Base-by-base conservation (phyloP, 2,329 filamentous ascomycete species). In the Rhinocladiella mackenziei region DNA sequence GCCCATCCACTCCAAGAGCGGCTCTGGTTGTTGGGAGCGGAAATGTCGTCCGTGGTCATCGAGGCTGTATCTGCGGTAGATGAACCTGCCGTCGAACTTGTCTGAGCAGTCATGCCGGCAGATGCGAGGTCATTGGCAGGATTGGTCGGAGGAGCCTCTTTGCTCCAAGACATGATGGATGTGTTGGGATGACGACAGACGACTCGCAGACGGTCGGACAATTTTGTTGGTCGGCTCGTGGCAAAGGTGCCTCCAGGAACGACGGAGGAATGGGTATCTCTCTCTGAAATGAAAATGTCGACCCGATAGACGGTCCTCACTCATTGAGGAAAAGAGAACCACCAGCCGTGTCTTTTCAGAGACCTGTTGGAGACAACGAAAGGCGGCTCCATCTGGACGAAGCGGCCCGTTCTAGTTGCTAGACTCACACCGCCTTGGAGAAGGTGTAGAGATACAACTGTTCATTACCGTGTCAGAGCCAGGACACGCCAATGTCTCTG, bases 1-100 rank as follows among this genome's bases (percentile, higher is more conserved):
- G 83, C 77, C 80, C 84, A 91, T 17, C 71, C 71, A 55, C 65
- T 65, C 71, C 50, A 53, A 4, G 50, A 43, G 23, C 25, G 23
- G 17, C 8, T 13, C 15, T 25, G 28, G 5, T 38, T 14, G 11
- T 9, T 26, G n/a, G 20, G 19, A 17, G 31, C 25, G 2, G 25
- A n/a, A 18, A 8, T 34, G 25, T 39, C 44, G 5, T 45, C 44
- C 4, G 32, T 39, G 25, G 13, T 36, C 18, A 19, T 30, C 15
- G 48, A 43, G 7, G 19, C 20, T n/a, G 31, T 26, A 25, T 47
- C 48, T 13, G 14, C n/a, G 4, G 34, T 19, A 3, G 43, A 43
- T 10, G 43, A 46, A 8, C 31, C 23, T 10, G 35, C 34, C 5
- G 18, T 20, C 19, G 47, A 43, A 36, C 23, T 38, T 18, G 28